Base-by-base conservation (phyloP, 2,329 filamentous ascomycete genomes). In the Rutstroemia sp. region DNA sequence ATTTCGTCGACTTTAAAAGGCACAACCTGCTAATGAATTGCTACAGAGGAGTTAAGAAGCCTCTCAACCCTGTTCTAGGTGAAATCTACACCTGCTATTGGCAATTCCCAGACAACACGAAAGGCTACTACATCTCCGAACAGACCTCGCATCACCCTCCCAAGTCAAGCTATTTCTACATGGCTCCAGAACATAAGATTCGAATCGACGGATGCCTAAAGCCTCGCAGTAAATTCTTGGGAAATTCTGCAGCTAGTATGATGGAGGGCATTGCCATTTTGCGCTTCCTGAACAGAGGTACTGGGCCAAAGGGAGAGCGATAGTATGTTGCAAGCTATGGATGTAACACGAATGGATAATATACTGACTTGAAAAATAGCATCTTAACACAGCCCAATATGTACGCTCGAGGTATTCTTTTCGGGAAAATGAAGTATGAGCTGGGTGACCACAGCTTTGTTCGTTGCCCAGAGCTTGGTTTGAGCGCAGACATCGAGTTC, bases 391-490 rank as follows among this genome's bases (percentile, higher is more conserved):
- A 99, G 69, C 94, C 94, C 18, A 99, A 99, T 75, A 99, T 99
- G 91, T 99, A 99, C 71, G 94, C 92, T 21, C 83, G 94, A 60
- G 92, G 94, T 38, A 97, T 99, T 59, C 78, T 99, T 8, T 96
- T 99, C 67, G 94, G 94, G 49, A 97, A 96, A 72, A 97, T 99
- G 94, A 97, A 96, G 73, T 99, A 97, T 72, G 94, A 99, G 75
- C 83, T 99, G 7, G 94, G 92, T 62, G 92, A 97, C 71, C 92
- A 96, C 75, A 96, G 92, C 70, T 90, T 91, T 66, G 89, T 99
- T 19, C 82, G 86, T 63, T 97, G 94, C 71, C 90, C 92, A 0
- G 92, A 97, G 71, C 81, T 90, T 18, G 86, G 91, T 57, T 78
- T 99, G 18, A 81, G 85, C 25, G 92, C 91, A 59, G 92, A 99